Conservation (phyloP, 2,329 filamentous ascomycete genomes). For the Sclerotinia glacialis region DNA sequence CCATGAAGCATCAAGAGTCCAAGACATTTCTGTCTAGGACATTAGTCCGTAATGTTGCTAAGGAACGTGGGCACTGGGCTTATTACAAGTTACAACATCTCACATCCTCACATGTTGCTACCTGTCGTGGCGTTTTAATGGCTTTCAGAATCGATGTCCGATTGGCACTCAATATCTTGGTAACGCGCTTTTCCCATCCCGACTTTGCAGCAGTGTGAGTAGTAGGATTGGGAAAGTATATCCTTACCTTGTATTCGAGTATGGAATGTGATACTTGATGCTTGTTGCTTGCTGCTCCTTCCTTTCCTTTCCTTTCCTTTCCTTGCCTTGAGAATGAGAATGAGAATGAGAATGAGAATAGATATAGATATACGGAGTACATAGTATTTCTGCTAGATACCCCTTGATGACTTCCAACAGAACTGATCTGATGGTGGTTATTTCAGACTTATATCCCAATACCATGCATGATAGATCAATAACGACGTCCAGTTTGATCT, state of each 20-base stretch:
- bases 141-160: background rate
- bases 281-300: background rate
- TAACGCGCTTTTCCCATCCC: background rate
- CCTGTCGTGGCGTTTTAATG: slow-evolving; percentile 12
- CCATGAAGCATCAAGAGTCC: background rate
- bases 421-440: background rate
- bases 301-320: background rate
- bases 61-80: slow-evolving; percentile 7
- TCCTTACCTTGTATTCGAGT: background rate
- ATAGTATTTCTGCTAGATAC: background rate
- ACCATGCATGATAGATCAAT: background rate
- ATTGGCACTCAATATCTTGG: slow-evolving; percentile 5
- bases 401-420: background rate
- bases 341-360: too few relatives aligned
- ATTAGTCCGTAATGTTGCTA: background rate
- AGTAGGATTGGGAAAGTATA: background rate
- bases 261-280: background rate
- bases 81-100: background rate
- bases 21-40: background rate
- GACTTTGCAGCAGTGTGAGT: background rate
- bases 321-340: too few relatives aligned
- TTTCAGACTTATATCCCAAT: too few relatives aligned
- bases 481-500: slow-evolving; percentile 6
- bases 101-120: background rate
- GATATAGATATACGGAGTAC: background rate